Percentiles rank a stretch among this genome's conserved stretches.
Conservation (phyloP, 2,329 filamentous ascomycete species). For the Rutstroemia sp. region DNA sequence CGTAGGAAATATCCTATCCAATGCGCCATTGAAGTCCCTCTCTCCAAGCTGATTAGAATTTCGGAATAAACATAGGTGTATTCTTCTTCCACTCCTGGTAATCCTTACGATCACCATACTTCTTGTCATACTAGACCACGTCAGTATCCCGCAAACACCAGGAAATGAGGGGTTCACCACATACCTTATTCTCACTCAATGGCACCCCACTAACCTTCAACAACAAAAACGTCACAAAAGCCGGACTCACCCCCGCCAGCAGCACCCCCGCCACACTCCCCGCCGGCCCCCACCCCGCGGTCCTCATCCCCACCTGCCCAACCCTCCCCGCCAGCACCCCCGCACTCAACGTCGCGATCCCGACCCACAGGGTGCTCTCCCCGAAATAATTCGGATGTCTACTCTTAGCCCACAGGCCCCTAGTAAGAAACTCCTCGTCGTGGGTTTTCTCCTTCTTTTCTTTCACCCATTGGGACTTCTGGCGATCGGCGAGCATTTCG, state of each 20-base stretch:
- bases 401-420: slow-evolving; percentile 53
- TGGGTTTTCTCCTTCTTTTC: slow-evolving; percentile 60
- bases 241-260: slow-evolving; percentile 45
- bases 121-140: slow-evolving; percentile 46
- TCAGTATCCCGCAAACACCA: background rate
- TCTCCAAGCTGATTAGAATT: slow-evolving; percentile 34
- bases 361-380: slow-evolving; percentile 62
- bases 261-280: slow-evolving; percentile 38
- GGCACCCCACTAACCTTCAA: slow-evolving; percentile 58
- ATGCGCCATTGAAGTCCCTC: no score
- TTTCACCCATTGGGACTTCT: slow-evolving; percentile 54
- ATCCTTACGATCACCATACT: slow-evolving; percentile 55
- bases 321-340: slow-evolving; percentile 48
- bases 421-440: slow-evolving; percentile 57
- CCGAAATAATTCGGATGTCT: slow-evolving; percentile 67
- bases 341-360: slow-evolving; percentile 52
- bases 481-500: slow-evolving; percentile 54
- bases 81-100: slow-evolving; percentile 62
- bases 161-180: background rate
- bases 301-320: slow-evolving; percentile 49
- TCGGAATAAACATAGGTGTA: slow-evolving; percentile 58
- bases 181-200: slow-evolving; percentile 53
- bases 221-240: slow-evolving; percentile 56
- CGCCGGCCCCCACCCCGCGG: slow-evolving; percentile 36
- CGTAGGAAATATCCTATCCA: no score